These are phyloP conservation scores for Urochloa ruziziensis DNA, from an alignment of 176 grass and related monocot species.

Conservation along the genomic window DNA sequence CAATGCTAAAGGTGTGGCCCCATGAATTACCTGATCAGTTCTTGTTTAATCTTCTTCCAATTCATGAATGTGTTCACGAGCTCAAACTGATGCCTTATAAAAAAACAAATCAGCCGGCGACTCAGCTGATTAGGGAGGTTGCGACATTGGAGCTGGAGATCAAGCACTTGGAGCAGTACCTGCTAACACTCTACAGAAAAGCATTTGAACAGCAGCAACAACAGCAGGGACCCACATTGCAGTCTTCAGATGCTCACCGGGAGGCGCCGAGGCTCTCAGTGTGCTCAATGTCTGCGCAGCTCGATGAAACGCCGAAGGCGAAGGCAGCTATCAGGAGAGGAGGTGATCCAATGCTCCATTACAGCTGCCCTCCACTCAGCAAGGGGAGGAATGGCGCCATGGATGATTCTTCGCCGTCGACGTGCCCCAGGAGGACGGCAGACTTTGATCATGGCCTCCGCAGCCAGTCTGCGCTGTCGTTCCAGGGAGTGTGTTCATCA, in stretches of 20 bases:
- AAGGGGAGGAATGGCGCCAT: conserved; percentile 30
- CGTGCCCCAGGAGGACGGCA: conserved; percentile 38
- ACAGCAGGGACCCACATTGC: conserved; percentile 31
- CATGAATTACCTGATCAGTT: not conserved
- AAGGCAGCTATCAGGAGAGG: conserved; percentile 10
- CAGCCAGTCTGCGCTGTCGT: conserved; percentile 64
- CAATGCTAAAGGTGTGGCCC: conserved; percentile 62
- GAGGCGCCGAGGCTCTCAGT: conserved; percentile 18
- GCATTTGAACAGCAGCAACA: conserved; percentile 61
- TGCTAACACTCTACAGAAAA: conserved; percentile 79
- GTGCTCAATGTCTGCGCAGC: conserved; percentile 23
- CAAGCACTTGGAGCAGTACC: conserved; percentile 90
- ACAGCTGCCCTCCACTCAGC: conserved; percentile 17
- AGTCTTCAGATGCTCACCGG: conserved; percentile 12
- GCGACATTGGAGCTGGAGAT: conserved; percentile 83
- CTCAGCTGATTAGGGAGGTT: conserved; percentile 88
- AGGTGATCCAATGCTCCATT: conserved; percentile 33
- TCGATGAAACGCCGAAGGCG: conserved; percentile 33
- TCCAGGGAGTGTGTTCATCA: conserved; percentile 58
- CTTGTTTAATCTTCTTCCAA: not conserved
- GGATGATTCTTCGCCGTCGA: conserved; percentile 52
- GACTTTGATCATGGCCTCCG: conserved; percentile 32
- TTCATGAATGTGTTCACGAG: conserved; percentile 2
- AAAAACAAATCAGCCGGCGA: conserved; percentile 80
- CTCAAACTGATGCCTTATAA: not conserved